These are phyloP conservation scores for Russula emetica DNA, from an alignment of 768 basidiomycete species.

Conservation along the genomic window DNA sequence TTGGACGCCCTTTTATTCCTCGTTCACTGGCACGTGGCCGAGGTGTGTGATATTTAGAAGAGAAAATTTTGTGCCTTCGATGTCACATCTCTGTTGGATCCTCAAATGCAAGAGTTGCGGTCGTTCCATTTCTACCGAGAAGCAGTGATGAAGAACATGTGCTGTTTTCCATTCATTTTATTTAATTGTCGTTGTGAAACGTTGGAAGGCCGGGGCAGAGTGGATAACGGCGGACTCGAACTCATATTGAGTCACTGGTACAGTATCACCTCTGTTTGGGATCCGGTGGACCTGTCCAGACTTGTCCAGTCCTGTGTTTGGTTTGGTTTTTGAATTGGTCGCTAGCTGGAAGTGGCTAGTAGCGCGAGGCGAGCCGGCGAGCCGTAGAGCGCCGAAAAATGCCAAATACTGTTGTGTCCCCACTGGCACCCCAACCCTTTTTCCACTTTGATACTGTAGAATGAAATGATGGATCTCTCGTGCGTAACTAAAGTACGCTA, in stretches of 20 bases:
- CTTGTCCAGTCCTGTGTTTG: neutral
- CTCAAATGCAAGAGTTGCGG: neutral
- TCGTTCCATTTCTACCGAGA: neutral
- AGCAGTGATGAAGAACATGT: neutral
- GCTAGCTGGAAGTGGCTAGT: conserved; percentile 10
- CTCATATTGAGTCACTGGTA: conserved; percentile 2
- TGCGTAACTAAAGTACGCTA: neutral
- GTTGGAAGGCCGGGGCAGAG: neutral
- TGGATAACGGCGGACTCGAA: neutral
- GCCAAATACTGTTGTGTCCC: neutral
- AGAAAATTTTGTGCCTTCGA: neutral
- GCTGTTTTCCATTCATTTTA: neutral
- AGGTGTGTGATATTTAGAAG: neutral
- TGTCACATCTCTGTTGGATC: neutral
- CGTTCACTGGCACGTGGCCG: neutral
- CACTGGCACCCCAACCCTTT: neutral
- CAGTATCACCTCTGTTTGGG: too few species aligned
- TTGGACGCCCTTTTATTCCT: neutral
- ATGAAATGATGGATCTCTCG: conserved; percentile 1
- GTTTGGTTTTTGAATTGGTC: neutral
- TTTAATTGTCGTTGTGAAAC: neutral
- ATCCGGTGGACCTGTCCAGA: neutral
- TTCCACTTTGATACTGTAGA: conserved; percentile 11
- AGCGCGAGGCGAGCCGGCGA: neutral
- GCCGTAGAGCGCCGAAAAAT: neutral